A percentile compares a stretch with the other conserved stretches of the same genome.
Conservation (phyloP, 2,329 filamentous ascomycete genomes). For the Chaetomium sp. region DNA sequence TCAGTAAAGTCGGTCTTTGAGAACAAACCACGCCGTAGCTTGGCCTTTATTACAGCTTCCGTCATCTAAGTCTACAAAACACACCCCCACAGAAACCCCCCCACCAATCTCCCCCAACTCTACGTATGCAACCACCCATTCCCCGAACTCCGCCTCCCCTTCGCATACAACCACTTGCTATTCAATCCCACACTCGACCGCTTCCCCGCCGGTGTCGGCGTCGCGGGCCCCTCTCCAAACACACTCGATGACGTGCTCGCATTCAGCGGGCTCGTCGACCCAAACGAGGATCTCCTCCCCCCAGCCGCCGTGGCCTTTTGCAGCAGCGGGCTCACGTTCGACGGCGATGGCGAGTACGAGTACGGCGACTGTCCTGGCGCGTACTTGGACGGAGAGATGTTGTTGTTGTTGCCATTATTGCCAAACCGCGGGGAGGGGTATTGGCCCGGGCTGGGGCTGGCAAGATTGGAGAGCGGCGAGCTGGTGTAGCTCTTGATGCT, state of each 20-base stretch:
- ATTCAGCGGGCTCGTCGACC: constrained; percentile 48
- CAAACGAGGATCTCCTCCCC: constrained; percentile 50
- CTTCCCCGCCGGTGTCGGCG: constrained; percentile 64
- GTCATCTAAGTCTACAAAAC: too few relatives aligned
- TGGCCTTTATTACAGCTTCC: not conserved
- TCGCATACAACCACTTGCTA: constrained; percentile 93
- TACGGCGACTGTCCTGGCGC: constrained; percentile 35
- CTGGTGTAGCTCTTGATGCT: constrained; percentile 51
- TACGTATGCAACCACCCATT: constrained; percentile 24
- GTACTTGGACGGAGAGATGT: constrained; percentile 20
- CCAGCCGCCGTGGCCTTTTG: constrained; percentile 53
- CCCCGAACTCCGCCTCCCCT: constrained; percentile 54
- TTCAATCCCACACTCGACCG: constrained; percentile 72
- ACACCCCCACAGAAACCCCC: too few relatives aligned
- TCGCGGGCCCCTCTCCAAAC: constrained; percentile 53
- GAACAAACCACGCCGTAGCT: not conserved
- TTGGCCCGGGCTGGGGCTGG: constrained; percentile 36
- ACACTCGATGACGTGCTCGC: constrained; percentile 41
- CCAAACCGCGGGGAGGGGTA: constrained; percentile 6
- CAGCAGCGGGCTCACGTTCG: constrained; percentile 47
- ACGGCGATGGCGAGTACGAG: constrained; percentile 5
- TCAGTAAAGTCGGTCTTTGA: too few relatives aligned
- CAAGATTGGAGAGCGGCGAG: constrained; percentile 53
- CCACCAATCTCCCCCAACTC: not conserved
- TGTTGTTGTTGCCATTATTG: constrained; percentile 21